Evolutionary conservation across 108 stramenopile species (phyloP).

Genomic region (Aureococcus anophagefferens): DNA sequence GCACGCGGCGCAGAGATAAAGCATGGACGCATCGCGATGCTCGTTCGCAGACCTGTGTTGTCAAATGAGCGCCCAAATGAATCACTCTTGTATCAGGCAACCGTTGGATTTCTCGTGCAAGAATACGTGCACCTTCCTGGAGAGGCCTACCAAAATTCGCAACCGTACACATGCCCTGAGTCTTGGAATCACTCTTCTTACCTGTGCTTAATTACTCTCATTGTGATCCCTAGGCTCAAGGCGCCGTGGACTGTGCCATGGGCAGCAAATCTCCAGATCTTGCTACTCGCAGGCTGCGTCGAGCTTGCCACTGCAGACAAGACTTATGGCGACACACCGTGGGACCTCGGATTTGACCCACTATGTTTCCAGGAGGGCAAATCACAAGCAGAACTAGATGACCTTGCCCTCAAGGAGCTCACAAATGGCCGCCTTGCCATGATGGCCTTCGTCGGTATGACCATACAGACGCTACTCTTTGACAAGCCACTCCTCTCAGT

Average conservation of each 20-base stretch:
- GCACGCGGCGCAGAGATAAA: constrained; percentile 77
- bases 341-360: constrained; percentile 84
- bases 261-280: constrained; percentile 25
- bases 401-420: constrained; percentile 67
- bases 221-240: too few relatives aligned
- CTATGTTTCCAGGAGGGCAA: constrained; percentile 67
- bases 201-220: too few relatives aligned
- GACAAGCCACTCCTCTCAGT: constrained; percentile 51
- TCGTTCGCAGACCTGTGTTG: too few relatives aligned
- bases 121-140: constrained; percentile 60
- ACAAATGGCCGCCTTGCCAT: constrained; percentile 89
- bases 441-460: constrained; percentile 86
- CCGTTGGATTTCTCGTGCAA: constrained; percentile 73
- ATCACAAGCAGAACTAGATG: constrained; percentile 58
- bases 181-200: too few relatives aligned
- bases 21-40: constrained; percentile 89
- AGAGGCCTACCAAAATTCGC: constrained; percentile 65
- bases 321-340: constrained; percentile 80
- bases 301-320: constrained; percentile 71
- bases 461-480: constrained; percentile 74
- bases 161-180: too few relatives aligned
- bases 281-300: constrained; percentile 23
- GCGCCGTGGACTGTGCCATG: constrained; percentile 69
- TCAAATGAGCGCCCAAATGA: too few relatives aligned
- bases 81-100: too few relatives aligned